Evolutionary conservation across 2,329 filamentous ascomycete species (phyloP), one percentile per base, ranked within the genome.

Genomic region (Colletotrichum higginsianum): DNA sequence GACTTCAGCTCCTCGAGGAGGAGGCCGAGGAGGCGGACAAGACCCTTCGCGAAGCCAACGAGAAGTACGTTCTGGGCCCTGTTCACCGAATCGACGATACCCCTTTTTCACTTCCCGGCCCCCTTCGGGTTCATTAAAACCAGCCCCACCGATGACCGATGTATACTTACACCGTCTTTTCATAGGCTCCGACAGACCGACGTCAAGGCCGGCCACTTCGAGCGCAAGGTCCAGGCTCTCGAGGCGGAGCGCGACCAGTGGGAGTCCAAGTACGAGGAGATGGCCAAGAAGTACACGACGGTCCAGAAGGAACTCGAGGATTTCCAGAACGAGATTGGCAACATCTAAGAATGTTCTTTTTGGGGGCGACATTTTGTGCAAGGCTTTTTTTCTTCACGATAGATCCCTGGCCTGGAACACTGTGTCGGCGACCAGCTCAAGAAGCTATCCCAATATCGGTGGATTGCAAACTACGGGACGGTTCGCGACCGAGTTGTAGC

Each of bases 211-310:
- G 96, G 96, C 79, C 96, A 99, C 88, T 98, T 96, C 86, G 96
- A 99, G 88, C 96, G 96, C 86, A 98, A 98, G 89, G 96, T 98
- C 78, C 94, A 98, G 85, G 96, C 96, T 79, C 92, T 98, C 80
- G 96, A 99, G 87, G 88, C 90, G 80, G 91, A 95, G 83, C 93
- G 94, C 79, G 95, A 98, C 85, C 91, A 95, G 84, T 98, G 95
- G 95, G 96, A 98, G 88, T 83, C 89, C 84, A 98, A 99, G 89
- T 98, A 97, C 87, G 96, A 98, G 86, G 96, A 98, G 84, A 97
- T 98, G 93, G 84, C 92, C 78, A 93, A 95, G 91, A 97, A 98
- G 87, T 93, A 97, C 88, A 86, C 86, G 76, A 83, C 88, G 69
- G 89, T 94, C 78, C 92, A 97, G 89, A 96, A 96, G 89, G 95